A percentile compares a stretch with the other conserved stretches of the same genome.
Evolutionary conservation across 345 rosid genomes (phyloP).

Genomic region (Dipteronia sinensis): DNA sequence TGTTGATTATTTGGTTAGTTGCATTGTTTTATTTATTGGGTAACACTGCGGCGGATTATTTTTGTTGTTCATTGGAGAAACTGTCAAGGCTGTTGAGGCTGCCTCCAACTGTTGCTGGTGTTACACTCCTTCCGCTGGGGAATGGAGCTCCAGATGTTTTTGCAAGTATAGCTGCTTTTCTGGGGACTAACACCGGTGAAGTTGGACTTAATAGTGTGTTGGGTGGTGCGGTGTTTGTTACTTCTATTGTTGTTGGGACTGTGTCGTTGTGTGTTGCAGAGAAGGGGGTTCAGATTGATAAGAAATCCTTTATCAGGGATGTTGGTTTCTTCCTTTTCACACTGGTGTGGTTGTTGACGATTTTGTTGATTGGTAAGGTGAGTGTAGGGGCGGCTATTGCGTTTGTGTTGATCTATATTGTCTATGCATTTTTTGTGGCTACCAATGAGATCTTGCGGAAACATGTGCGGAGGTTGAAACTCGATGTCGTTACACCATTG

Average conservation of each 20-base stretch:
- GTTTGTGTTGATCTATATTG: conserved; percentile 68
- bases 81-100: conserved; percentile 68
- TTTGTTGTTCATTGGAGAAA: conserved; percentile 87
- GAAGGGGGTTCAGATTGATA: conserved; percentile 66
- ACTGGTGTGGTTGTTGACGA: conserved; percentile 45
- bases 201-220: conserved; percentile 90
- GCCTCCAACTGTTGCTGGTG: conserved; percentile 90
- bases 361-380: conserved; percentile 71
- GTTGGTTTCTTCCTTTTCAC: conserved; percentile 76
- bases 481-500: conserved; percentile 53
- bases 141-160: conserved; percentile 97
- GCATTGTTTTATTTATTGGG: conserved; percentile 88
- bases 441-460: conserved; percentile 83
- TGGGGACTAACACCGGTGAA: conserved; percentile 70
- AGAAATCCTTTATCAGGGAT: conserved; percentile 79
- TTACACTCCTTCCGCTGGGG: conserved; percentile 86
- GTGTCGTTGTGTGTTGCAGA: conserved; percentile 73
- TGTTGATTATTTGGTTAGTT: conserved; percentile 69
- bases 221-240: conserved; percentile 91
- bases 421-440: conserved; percentile 73
- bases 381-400: conserved; percentile 60
- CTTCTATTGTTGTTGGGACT: conserved; percentile 81
- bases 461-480: conserved; percentile 51
- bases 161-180: conserved; percentile 89
- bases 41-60: conserved; percentile 91